Percentiles rank a stretch among this genome's conserved stretches.
Conservation (phyloP, 148 eudicot genomes). For the Heliosperma pusillum region DNA sequence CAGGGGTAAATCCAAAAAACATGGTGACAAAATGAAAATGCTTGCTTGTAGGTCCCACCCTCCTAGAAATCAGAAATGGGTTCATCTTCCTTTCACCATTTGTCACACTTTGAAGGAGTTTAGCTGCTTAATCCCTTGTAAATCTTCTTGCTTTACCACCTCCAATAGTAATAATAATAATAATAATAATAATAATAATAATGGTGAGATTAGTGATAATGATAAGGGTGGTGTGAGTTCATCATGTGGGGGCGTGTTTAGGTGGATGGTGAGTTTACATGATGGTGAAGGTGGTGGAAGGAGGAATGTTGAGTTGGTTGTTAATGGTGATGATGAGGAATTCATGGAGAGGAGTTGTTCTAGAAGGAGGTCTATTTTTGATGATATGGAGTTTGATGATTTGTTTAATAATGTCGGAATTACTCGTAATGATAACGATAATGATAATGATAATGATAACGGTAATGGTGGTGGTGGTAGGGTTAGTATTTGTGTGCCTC, state of each 20-base stretch:
- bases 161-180: too few relatives aligned
- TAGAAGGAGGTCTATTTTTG: constrained; percentile 67
- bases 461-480: constrained; percentile 33
- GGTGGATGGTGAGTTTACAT: constrained; percentile 75
- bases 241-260: constrained; percentile 54
- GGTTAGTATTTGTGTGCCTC: constrained; percentile 72
- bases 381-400: constrained; percentile 64
- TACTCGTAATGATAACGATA: constrained; percentile 17
- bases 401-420: constrained; percentile 17
- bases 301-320: constrained; percentile 64
- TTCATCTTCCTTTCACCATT: constrained; percentile 70
- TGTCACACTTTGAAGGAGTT: constrained; percentile 76
- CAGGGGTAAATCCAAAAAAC: constrained; percentile 71
- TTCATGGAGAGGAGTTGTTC: constrained; percentile 39
- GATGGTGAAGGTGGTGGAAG: constrained; percentile 41
- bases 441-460: constrained; percentile 12
- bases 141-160: constrained; percentile 48
- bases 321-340: constrained; percentile 40
- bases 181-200: too few relatives aligned
- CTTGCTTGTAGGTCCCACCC: constrained; percentile 35
- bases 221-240: constrained; percentile 5
- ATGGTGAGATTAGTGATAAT: not conserved
- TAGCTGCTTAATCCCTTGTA: constrained; percentile 76
- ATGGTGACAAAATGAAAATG: constrained; percentile 47
- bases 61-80: constrained; percentile 70